A percentile compares a stretch with the other conserved stretches of the same genome.
Conservation (phyloP, 2,329 filamentous ascomycete genomes). For the Fusarium compactum region DNA sequence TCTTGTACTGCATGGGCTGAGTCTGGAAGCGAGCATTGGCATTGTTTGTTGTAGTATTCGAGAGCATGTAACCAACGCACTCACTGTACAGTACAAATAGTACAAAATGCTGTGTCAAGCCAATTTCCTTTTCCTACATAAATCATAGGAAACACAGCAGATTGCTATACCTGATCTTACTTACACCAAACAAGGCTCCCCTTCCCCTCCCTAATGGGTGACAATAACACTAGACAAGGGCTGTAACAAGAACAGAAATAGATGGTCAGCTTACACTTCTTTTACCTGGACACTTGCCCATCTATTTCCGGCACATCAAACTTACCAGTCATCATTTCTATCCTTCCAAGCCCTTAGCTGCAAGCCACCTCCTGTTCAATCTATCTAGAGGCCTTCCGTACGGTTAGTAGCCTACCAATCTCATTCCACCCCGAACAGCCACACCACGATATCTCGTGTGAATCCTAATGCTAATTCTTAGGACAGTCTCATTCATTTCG, state of each 20-base stretch:
- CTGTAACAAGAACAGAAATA: background rate
- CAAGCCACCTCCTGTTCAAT: conserved; percentile 17
- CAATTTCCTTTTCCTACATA: conserved; percentile 12
- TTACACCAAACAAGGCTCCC: conserved; percentile 19
- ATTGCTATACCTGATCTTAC: conserved; percentile 8
- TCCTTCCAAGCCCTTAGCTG: background rate
- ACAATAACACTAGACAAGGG: background rate
- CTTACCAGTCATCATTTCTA: background rate
- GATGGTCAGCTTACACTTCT: background rate
- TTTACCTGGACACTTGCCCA: background rate
- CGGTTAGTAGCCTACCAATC: background rate
- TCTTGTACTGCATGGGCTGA: conserved; percentile 30
- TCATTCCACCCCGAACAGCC: background rate
- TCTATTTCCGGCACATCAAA: background rate
- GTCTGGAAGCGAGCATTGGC: conserved; percentile 35
- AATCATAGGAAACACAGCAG: conserved; percentile 10
- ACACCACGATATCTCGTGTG: conserved; percentile 6
- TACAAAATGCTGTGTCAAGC: conserved; percentile 17
- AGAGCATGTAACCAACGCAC: conserved; percentile 6
- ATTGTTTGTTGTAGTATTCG: conserved; percentile 18
- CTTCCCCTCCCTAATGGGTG: background rate
- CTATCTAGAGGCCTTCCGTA: background rate
- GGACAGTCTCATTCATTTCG: background rate
- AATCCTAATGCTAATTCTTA: background rate
- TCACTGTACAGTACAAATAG: background rate